A percentile compares a stretch with the other conserved stretches of the same genome.
These are phyloP conservation scores for Daldinia grandis DNA, from an alignment of 495 filamentous ascomycete genomes.

Conservation along the genomic window DNA sequence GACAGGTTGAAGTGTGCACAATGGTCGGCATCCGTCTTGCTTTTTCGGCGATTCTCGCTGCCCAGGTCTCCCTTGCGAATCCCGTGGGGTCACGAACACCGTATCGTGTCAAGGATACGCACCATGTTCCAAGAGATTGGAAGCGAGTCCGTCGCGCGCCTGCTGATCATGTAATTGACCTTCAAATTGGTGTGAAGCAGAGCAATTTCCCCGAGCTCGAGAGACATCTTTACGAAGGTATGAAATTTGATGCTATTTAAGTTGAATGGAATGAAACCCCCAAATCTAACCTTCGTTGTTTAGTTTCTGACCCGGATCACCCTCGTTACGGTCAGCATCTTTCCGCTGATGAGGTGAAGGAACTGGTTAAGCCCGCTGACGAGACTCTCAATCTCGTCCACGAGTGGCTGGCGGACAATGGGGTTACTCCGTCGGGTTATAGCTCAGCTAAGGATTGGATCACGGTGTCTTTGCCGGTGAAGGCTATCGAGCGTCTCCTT, in stretches of 20 bases:
- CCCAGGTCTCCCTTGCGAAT: constrained; percentile 42
- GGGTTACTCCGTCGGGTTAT: constrained; percentile 60
- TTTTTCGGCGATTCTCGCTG: constrained; percentile 41
- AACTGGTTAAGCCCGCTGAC: constrained; percentile 60
- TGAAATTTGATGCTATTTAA: constrained; percentile 40
- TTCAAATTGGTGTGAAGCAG: constrained; percentile 40
- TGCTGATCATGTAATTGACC: constrained; percentile 48
- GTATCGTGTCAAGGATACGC: constrained; percentile 63
- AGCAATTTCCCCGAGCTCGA: constrained; percentile 56
- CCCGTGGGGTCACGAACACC: constrained; percentile 47
- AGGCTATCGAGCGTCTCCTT: constrained; percentile 62
- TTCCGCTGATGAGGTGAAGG: constrained; percentile 60
- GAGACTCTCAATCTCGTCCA: constrained; percentile 52
- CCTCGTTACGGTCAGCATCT: constrained; percentile 65
- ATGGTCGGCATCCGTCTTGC: constrained; percentile 46
- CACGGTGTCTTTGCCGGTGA: constrained; percentile 56
- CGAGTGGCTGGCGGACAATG: constrained; percentile 60
- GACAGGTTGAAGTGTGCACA: constrained; percentile 11
- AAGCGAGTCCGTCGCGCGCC: constrained; percentile 55
- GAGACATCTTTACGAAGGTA: constrained; percentile 58
- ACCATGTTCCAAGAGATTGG: constrained; percentile 60
- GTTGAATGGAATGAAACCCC: constrained; percentile 47
- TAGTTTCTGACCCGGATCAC: constrained; percentile 64
- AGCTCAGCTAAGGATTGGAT: constrained; percentile 62
- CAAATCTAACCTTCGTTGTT: constrained; percentile 45